Base-by-base conservation (phyloP, 192 early-diverging fungal genomes). In the Chytriomyces sp. region DNA sequence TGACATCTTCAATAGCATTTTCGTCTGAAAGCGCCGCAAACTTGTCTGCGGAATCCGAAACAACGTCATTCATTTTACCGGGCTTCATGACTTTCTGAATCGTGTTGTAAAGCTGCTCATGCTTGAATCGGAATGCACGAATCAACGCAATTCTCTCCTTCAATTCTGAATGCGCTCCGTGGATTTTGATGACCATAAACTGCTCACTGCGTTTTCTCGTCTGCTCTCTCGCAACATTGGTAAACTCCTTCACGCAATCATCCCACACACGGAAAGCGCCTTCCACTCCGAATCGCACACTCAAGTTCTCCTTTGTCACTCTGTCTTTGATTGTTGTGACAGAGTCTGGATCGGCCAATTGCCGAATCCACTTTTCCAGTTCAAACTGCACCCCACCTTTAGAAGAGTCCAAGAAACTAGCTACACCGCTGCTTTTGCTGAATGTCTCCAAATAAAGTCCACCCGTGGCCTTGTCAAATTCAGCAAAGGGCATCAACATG, bases 91-190 rank as follows among this genome's bases (percentile, higher is more conserved):
- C 97, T 80, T 92, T 94, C 49, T 93, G 85, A 50, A 99, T 98
- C 8, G 97, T 99, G 77, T 93, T 90, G 78, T 96, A 92, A n/a
- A 99, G 89, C 86, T 99, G 96, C 82, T 98, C 96, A 80, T 99
- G 98, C 84, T 96, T 95, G 81, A 93, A 91, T 71, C 98, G 87
- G 87, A 99, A 99, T 78, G 89, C 87, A 60, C 92, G 88, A 46
- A 99, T 89, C 82, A 97, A 99, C 7, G 82, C 83, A 62, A 98
- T 81, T 67, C 98, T 91, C 80, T 99, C 98, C 84, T 98, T 95
- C 61, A 99, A 89, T 71, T 94, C 91, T 18, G 88, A 90, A 75
- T 99, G 98, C 9, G 94, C 93, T 0, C 92, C 89, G 50, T 89
- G 91, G 87, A 99, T 92, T 86, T 97, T 97, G 86, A 98, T 95